A percentile compares a stretch with the other conserved stretches of the same genome.
These are phyloP conservation scores for Leccinum boreale DNA, from an alignment of 768 basidiomycete genomes.

Conservation along the genomic window DNA sequence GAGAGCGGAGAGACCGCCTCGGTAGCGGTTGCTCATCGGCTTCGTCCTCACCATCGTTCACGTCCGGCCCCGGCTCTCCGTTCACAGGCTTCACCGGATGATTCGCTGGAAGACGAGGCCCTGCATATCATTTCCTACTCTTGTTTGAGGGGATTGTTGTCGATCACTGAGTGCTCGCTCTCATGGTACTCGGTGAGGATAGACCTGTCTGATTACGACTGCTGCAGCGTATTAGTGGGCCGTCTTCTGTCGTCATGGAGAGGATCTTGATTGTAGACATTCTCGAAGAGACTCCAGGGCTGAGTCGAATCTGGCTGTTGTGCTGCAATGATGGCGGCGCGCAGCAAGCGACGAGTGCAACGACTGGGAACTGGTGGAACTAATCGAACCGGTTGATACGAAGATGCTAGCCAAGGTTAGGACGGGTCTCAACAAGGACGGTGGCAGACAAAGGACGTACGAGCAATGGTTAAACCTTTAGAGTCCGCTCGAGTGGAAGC, in stretches of 20 bases:
- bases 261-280: constrained; percentile 22
- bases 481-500: no score
- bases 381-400: no score
- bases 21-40: constrained; percentile 22
- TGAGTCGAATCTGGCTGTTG: constrained; percentile 1
- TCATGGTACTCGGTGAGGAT: constrained; percentile 27
- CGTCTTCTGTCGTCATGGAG: constrained; percentile 15
- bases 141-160: constrained; percentile 16
- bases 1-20: constrained; percentile 13
- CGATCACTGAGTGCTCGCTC: constrained; percentile 31
- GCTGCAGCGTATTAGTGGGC: constrained; percentile 18
- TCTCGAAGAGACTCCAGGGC: constrained; percentile 20
- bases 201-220: constrained; percentile 16
- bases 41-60: constrained; percentile 33
- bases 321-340: no score
- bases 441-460: no score
- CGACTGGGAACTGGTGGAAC: no score
- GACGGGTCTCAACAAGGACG: no score
- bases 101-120: constrained; percentile 11
- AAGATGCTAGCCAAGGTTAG: no score
- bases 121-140: constrained; percentile 19
- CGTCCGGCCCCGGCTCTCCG: constrained; percentile 13
- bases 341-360: no score
- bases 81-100: constrained; percentile 16
- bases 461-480: no score